Evolutionary conservation across 148 eudicot genomes (phyloP).

Genomic region (Talinum fruticosum): DNA sequence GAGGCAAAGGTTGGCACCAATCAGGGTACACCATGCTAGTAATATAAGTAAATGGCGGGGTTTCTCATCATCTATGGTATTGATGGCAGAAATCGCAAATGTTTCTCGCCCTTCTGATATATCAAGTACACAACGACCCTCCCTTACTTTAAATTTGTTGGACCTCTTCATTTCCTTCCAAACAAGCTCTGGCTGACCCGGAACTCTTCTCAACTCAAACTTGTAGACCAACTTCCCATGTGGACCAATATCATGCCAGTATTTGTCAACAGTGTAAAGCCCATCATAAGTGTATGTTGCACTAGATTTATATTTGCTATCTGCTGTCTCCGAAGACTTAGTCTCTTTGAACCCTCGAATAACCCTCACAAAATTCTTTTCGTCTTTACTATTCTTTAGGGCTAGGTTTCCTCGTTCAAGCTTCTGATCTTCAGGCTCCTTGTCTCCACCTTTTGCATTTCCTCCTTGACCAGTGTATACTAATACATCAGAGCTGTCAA

Average conservation of each 20-base stretch:
- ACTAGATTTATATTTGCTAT: conserved; percentile 39
- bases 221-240: conserved; percentile 66
- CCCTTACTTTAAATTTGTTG: conserved; percentile 39
- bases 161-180: conserved; percentile 69
- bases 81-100: conserved; percentile 58
- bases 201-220: conserved; percentile 64
- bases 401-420: conserved; percentile 86
- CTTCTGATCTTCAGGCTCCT: conserved; percentile 73
- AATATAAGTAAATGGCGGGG: conserved; percentile 67
- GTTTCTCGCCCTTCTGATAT: conserved; percentile 56
- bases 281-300: conserved; percentile 79
- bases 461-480: conserved; percentile 84
- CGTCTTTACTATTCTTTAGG: conserved; percentile 52
- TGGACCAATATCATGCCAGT: conserved; percentile 45
- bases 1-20: conserved; percentile 51
- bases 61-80: conserved; percentile 58
- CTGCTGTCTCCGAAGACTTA: conserved; percentile 37
- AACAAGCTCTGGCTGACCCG: conserved; percentile 73
- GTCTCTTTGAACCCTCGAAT: conserved; percentile 74
- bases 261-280: conserved; percentile 55
- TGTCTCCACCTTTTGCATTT: conserved; percentile 39
- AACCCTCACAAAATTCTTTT: conserved; percentile 62
- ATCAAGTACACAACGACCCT: conserved; percentile 52
- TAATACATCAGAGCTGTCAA: conserved; percentile 56
- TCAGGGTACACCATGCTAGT: conserved; percentile 59